Percentiles rank a stretch among this genome's conserved stretches.
phyloP scores from a whole-genome alignment of 2,329 filamentous ascomycete species.

The Emergomyces pasteurianus region DNA sequence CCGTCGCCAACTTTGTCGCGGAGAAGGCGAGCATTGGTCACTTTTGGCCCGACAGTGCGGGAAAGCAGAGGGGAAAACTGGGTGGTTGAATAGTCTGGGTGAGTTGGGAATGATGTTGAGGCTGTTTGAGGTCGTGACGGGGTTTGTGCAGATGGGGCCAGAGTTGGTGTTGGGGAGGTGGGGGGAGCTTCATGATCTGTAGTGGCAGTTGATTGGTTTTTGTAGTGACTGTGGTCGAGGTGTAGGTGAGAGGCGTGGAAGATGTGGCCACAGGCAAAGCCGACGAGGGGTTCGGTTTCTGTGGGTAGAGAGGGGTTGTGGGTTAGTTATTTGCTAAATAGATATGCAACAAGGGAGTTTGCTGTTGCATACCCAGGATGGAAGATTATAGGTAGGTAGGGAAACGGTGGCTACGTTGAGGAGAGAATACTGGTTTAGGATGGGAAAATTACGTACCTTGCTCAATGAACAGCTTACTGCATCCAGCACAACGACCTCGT shows the following conservation, averaged over 20 bases:
- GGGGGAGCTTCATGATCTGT: slow-evolving; percentile 9
- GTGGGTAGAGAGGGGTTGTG: neutral
- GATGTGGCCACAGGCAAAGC: slow-evolving; percentile 57
- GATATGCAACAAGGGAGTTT: neutral
- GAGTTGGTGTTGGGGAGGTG: neutral
- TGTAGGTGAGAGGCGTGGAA: slow-evolving; percentile 54
- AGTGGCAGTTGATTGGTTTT: slow-evolving; percentile 10
- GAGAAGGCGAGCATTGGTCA: slow-evolving; percentile 70
- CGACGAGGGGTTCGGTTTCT: slow-evolving; percentile 48
- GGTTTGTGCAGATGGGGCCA: neutral
- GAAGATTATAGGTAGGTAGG: neutral
- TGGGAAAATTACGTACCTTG: slow-evolving; percentile 22
- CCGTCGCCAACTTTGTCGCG: slow-evolving; percentile 49
- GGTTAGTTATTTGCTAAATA: neutral
- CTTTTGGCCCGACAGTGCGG: slow-evolving; percentile 66
- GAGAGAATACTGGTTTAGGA: neutral
- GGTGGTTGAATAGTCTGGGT: neutral
- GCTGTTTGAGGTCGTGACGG: neutral
- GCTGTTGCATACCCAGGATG: neutral
- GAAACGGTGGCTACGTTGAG: neutral
- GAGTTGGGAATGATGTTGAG: neutral
- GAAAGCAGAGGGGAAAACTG: slow-evolving; percentile 14
- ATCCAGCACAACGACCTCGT: slow-evolving; percentile 27
- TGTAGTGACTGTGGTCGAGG: slow-evolving; percentile 16
- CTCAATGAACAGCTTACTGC: slow-evolving; percentile 24